These are phyloP conservation scores for Eucalyptus shirleyi DNA, from an alignment of 345 rosid species.

Conservation along the genomic window DNA sequence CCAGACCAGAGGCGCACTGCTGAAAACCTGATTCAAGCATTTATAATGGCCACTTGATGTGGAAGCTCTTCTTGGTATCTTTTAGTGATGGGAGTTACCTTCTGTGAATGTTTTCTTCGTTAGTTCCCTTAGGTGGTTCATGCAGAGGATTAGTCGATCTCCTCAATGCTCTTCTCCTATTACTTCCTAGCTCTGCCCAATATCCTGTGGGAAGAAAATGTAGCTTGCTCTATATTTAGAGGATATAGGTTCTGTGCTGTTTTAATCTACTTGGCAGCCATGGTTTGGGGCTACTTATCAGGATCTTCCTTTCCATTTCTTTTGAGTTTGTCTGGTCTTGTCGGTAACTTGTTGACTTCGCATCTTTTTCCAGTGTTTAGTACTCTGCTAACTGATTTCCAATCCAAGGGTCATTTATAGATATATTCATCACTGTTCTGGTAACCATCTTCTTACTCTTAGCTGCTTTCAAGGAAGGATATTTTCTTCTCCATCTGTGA, in stretches of 20 bases:
- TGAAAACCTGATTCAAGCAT: conserved; percentile 95
- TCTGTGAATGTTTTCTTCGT: conserved; percentile 9
- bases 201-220: neutral
- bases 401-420: neutral
- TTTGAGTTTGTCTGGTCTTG: neutral
- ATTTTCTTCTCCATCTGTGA: neutral
- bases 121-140: neutral
- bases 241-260: neutral
- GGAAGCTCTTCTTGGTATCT: neutral
- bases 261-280: neutral
- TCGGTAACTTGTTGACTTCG: neutral
- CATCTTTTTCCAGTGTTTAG: neutral
- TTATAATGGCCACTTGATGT: conserved; percentile 78
- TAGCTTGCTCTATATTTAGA: neutral
- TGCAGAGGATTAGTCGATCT: neutral
- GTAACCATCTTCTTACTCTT: neutral
- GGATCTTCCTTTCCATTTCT: neutral
- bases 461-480: neutral
- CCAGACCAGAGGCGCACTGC: conserved; percentile 86
- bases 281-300: neutral
- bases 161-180: neutral
- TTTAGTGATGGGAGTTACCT: conserved; percentile 25
- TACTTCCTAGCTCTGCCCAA: neutral
- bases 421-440: neutral
- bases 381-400: neutral